Evolutionary conservation across 371 early-diverging fungal genomes (phyloP).

Genomic region (Saksenaea oblongispora): DNA sequence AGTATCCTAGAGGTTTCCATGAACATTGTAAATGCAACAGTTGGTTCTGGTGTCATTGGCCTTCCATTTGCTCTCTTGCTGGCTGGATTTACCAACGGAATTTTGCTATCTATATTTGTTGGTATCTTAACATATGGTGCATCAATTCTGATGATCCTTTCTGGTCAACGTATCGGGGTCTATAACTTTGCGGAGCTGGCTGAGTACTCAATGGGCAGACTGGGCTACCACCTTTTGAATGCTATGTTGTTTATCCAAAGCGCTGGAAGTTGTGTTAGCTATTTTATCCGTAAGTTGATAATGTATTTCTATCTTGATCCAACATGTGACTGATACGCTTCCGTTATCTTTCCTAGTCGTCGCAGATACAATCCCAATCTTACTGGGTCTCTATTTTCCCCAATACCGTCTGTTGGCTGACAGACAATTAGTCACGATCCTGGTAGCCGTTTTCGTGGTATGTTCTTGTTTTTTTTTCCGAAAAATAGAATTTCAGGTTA

Average conservation of each 20-base stretch:
- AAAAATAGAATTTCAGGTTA: neutral
- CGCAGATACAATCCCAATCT: conserved; percentile 61
- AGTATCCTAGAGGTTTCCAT: conserved; percentile 43
- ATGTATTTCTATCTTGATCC: neutral
- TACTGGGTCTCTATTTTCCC: conserved; percentile 46
- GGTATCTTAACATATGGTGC: conserved; percentile 46
- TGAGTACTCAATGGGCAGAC: conserved; percentile 52
- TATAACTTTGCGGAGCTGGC: conserved; percentile 53
- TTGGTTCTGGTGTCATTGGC: conserved; percentile 65
- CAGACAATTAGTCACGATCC: conserved; percentile 43
- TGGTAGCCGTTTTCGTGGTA: conserved; percentile 50
- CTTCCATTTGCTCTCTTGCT: conserved; percentile 54
- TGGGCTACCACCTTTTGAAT: conserved; percentile 53
- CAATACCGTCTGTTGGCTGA: conserved; percentile 27
- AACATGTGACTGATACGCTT: neutral
- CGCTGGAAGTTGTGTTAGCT: conserved; percentile 54
- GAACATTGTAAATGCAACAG: conserved; percentile 61
- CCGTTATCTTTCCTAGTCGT: conserved; percentile 35
- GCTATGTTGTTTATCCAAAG: conserved; percentile 53
- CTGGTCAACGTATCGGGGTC: conserved; percentile 45
- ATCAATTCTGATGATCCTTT: conserved; percentile 46
- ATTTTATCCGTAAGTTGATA: conserved; percentile 44
- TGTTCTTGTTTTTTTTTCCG: conserved; percentile 12
- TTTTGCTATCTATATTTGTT: conserved; percentile 48
- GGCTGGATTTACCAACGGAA: conserved; percentile 58